Evolutionary conservation across 345 rosid genomes (phyloP).

Genomic region (Gossypium turneri): DNA sequence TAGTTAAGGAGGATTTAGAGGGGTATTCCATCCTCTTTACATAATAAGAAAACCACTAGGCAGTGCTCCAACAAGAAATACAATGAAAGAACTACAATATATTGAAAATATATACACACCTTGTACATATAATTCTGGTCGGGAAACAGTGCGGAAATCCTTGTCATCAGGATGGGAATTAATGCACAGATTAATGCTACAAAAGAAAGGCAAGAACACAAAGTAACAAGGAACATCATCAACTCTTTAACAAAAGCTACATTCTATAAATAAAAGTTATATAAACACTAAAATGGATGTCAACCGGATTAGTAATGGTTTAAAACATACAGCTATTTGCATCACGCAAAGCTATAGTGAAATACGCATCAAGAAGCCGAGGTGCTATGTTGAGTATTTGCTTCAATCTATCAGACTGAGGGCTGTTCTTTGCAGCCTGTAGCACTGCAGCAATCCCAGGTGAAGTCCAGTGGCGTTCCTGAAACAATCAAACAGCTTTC

Average conservation of each 20-base stretch:
- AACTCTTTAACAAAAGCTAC: neutral
- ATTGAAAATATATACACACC: conserved; percentile 37
- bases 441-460: conserved; percentile 53
- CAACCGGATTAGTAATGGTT: conserved; percentile 2
- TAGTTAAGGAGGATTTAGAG: neutral
- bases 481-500: conserved; percentile 14
- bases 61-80: neutral
- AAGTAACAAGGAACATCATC: neutral
- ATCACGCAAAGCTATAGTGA: conserved; percentile 59
- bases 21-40: neutral
- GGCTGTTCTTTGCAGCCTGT: conserved; percentile 66
- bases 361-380: conserved; percentile 72
- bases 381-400: conserved; percentile 69
- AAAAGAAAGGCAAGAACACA: conserved; percentile 22
- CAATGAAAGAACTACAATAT: conserved; percentile 7
- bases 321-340: conserved; percentile 69
- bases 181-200: conserved; percentile 86
- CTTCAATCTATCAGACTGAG: conserved; percentile 72
- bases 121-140: conserved; percentile 69
- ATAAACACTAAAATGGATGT: neutral
- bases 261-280: neutral
- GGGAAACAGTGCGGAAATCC: conserved; percentile 67
- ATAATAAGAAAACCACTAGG: neutral
- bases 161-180: conserved; percentile 79
- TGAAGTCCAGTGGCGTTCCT: conserved; percentile 84